Base-by-base conservation (phyloP, 2,329 filamentous ascomycete genomes). In the Botrytis squamosa region DNA sequence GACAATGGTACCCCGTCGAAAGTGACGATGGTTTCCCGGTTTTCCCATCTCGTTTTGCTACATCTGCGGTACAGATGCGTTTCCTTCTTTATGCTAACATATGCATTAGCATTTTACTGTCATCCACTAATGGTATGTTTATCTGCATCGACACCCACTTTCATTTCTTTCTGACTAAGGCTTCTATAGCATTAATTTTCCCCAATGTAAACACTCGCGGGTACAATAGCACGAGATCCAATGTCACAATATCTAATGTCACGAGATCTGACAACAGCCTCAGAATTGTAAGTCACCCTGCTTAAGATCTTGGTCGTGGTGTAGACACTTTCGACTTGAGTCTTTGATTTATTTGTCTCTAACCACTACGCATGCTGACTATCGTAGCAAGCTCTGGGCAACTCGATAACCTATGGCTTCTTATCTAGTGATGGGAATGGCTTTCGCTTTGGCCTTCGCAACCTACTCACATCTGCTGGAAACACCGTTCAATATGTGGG, bases 351-450 rank as follows among this genome's bases (percentile, higher is more conserved):
- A 14, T 38, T 20, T 5, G 52, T 20, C 20, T 46, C 18, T 1
- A 62, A n/a, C 12, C 7, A 12, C 7, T 60, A 49, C 52, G 20
- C 33, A 42, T 69, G 40, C 40, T 40, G 38, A 69, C 33, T 38
- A 12, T 40, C 4, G 16, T 20, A 73, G 71, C 64, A 69, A 69
- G 81, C 83, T 1, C 79, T 84, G 7, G 82, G 82, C 1, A 82
- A 83, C 25, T 83, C 81, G 3, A 83, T 84, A 62, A 84, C 82
- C 0, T 75, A 73, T 25, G 84, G 84, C 4, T 83, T 79, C 52
- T 74, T 72, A 64, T 75, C 59, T 46, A 74, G 49, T 14, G 78
- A 78, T 60, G 80, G 80, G 2, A 85, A 85, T 75, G 83, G 83
- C 10, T 85, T 84, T 73, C 82, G 84, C 42, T 73, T 75, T 4